Percentiles rank a stretch among this genome's conserved stretches.
These are phyloP conservation scores for Leccinum rimulosum DNA, from an alignment of 768 basidiomycete genomes.

Conservation along the genomic window DNA sequence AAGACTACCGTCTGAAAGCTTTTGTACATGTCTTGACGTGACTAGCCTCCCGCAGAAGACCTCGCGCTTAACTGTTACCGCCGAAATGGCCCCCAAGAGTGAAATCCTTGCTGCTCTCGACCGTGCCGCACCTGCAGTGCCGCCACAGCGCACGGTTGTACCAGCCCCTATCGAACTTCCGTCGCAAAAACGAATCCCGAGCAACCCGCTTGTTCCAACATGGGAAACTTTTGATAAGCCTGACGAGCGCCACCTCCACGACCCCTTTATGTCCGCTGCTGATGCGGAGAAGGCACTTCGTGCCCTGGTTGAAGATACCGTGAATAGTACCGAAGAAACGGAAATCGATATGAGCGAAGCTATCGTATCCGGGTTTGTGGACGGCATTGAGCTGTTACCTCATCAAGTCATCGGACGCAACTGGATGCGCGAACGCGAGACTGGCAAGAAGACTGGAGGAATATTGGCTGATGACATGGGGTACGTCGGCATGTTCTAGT, in stretches of 20 bases:
- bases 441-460: constrained; percentile 76
- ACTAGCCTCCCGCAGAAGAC: constrained; percentile 5
- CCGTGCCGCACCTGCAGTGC: constrained; percentile 15
- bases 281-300: constrained; percentile 79
- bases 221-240: constrained; percentile 34
- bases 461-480: constrained; percentile 94
- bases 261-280: constrained; percentile 37
- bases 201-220: constrained; percentile 10
- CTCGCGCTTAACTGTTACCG: background rate
- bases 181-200: constrained; percentile 15
- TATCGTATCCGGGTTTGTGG: constrained; percentile 72
- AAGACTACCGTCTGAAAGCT: background rate
- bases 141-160: constrained; percentile 22
- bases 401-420: constrained; percentile 83
- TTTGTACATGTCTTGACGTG: constrained; percentile 4
- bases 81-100: constrained; percentile 8
- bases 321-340: constrained; percentile 49
- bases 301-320: constrained; percentile 68
- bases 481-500: constrained; percentile 35
- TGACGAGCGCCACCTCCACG: constrained; percentile 24
- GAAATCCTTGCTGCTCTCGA: constrained; percentile 24
- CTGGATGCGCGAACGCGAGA: constrained; percentile 89
- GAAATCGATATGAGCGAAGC: constrained; percentile 61
- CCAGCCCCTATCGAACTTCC: constrained; percentile 35
- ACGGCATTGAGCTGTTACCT: constrained; percentile 68